phyloP scores from a whole-genome alignment of 495 filamentous ascomycete species.

The Neurospora tetrasperma region DNA sequence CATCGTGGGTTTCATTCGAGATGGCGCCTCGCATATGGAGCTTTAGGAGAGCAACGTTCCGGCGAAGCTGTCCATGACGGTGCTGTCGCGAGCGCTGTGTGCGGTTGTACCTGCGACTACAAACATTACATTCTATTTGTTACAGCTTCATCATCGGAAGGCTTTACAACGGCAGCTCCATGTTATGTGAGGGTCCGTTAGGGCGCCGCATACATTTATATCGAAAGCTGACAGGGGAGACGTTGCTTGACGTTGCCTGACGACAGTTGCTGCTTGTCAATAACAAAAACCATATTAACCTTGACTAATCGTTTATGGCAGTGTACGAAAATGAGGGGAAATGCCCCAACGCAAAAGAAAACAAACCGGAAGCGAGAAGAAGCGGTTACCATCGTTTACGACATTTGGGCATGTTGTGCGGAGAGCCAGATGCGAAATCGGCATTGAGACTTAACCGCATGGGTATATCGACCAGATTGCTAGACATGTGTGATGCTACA shows the following conservation, averaged over 20 bases:
- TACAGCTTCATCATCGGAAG: not conserved
- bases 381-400: not conserved
- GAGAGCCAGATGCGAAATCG: conserved; percentile 1
- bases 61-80: not conserved
- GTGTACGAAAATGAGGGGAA: not conserved
- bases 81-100: not conserved
- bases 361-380: conserved; percentile 10
- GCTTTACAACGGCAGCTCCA: not conserved
- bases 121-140: not conserved
- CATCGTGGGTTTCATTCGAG: not conserved
- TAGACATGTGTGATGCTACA: conserved; percentile 2
- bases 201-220: not conserved
- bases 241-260: not conserved
- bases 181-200: not conserved
- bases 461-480: not conserved
- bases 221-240: not conserved
- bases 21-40: not conserved
- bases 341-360: conserved; percentile 1
- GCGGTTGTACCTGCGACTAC: not conserved
- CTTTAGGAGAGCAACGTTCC: not conserved
- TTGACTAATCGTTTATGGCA: not conserved
- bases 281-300: not conserved
- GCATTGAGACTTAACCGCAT: not conserved
- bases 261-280: not conserved
- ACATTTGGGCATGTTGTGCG: not conserved